Percentiles rank a stretch among this genome's conserved stretches.
These are phyloP conservation scores for Coemansia sp. DNA, from an alignment of 192 early-diverging fungal species.

Conservation along the genomic window DNA sequence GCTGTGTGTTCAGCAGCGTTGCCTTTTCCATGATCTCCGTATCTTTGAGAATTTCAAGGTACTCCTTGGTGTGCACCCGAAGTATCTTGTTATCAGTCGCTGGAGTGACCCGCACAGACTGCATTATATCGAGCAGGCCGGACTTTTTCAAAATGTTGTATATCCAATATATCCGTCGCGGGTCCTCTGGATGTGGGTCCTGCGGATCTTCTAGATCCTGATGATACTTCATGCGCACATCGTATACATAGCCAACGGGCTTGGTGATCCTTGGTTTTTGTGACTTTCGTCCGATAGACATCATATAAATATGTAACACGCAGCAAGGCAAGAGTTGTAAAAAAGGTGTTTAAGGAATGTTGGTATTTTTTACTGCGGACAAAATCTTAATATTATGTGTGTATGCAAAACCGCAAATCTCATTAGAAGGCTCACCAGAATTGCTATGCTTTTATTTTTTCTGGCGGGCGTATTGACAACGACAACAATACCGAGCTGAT, in stretches of 20 bases:
- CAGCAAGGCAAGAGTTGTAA: not conserved
- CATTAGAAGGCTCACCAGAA: not conserved
- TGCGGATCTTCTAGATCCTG: slow-evolving; percentile 56
- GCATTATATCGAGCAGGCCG: slow-evolving; percentile 54
- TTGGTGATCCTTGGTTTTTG: not conserved
- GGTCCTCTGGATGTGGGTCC: slow-evolving; percentile 74
- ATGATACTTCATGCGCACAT: slow-evolving; percentile 66
- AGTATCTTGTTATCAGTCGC: slow-evolving; percentile 33
- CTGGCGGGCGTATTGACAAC: not conserved
- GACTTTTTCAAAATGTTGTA: slow-evolving; percentile 55
- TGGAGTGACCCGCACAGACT: slow-evolving; percentile 8
- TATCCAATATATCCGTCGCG: slow-evolving; percentile 69
- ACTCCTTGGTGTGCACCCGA: slow-evolving; percentile 56
- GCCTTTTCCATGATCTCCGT: slow-evolving; percentile 57
- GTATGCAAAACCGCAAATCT: not conserved
- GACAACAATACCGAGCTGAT: not conserved
- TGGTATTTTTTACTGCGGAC: not conserved
- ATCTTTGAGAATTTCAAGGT: slow-evolving; percentile 48
- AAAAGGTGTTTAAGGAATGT: not conserved
- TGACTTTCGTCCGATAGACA: not conserved
- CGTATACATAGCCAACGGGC: slow-evolving; percentile 59
- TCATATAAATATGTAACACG: not conserved
- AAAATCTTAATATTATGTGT: not conserved
- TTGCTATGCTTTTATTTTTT: not conserved
- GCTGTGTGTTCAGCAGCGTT: slow-evolving; percentile 35